A percentile compares a stretch with the other conserved stretches of the same genome.
Evolutionary conservation across 2,329 filamentous ascomycete species (phyloP).

Genomic region (Onygenales sp.): DNA sequence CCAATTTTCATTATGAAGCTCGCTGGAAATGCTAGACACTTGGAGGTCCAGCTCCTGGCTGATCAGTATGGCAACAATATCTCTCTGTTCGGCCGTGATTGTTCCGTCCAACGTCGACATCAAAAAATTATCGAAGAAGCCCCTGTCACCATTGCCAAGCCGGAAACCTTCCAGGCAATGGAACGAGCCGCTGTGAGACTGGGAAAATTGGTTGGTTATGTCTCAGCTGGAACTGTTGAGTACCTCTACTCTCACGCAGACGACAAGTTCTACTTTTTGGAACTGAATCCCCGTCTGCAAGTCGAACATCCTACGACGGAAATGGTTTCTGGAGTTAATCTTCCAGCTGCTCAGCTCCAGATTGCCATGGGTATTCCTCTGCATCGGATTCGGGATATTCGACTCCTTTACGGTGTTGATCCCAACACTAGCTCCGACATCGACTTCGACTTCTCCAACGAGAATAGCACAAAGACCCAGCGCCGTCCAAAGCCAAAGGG

Average conservation of each 20-base stretch:
- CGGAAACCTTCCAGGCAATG: slow-evolving; percentile 86
- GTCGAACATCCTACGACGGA: slow-evolving; percentile 99
- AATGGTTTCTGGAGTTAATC: slow-evolving; percentile 96
- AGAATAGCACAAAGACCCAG: slow-evolving; percentile 74
- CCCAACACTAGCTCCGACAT: slow-evolving; percentile 78
- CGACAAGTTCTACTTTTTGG: slow-evolving; percentile 98
- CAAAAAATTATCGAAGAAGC: slow-evolving; percentile 99
- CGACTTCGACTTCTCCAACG: slow-evolving; percentile 90
- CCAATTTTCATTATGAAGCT: slow-evolving; percentile 99
- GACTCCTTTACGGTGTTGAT: slow-evolving; percentile 90
- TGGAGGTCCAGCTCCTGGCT: slow-evolving; percentile 93
- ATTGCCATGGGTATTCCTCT: slow-evolving; percentile 97
- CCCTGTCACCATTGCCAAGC: slow-evolving; percentile 89
- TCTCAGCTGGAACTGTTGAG: slow-evolving; percentile 96
- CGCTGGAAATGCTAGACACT: slow-evolving; percentile 86
- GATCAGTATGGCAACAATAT: slow-evolving; percentile 99
- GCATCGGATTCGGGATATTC: slow-evolving; percentile 91
- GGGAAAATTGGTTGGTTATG: slow-evolving; percentile 90
- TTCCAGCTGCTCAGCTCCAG: slow-evolving; percentile 94
- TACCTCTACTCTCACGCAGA: slow-evolving; percentile 97
- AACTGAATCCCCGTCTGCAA: slow-evolving; percentile 96
- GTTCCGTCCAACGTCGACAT: slow-evolving; percentile 94
- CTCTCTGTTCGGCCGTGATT: slow-evolving; percentile 96
- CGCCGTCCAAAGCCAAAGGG: slow-evolving; percentile 87
- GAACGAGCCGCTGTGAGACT: slow-evolving; percentile 92